Conservation (phyloP, 805 yeast genomes). For the fission yeast (Schizosaccharomyces pombe) region DNA sequence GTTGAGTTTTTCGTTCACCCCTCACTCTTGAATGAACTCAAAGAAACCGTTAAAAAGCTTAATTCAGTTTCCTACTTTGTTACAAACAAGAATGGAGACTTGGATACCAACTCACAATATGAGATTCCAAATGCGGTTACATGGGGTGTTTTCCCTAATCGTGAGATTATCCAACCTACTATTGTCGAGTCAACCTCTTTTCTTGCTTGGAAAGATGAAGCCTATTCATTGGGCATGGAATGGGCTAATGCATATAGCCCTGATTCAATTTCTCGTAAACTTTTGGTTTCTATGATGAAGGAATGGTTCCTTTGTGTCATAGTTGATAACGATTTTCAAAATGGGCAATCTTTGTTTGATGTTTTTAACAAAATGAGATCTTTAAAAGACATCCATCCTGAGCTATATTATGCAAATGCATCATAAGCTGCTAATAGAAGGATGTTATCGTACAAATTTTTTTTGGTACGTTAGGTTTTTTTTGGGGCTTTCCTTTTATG, state of each 20-base stretch:
- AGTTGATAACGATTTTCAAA: constrained; percentile 59
- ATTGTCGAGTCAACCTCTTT: constrained; percentile 81
- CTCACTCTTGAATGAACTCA: constrained; percentile 24
- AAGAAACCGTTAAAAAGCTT: constrained; percentile 22
- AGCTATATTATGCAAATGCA: neutral
- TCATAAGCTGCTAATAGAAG: neutral
- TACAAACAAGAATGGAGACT: constrained; percentile 31
- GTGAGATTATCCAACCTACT: constrained; percentile 84
- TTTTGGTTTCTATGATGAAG: constrained; percentile 26
- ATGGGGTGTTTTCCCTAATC: constrained; percentile 96
- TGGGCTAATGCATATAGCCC: constrained; percentile 30
- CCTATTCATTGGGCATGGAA: constrained; percentile 56
- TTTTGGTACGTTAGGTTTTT: neutral
- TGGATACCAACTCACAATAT: constrained; percentile 44
- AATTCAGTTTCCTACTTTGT: constrained; percentile 54
- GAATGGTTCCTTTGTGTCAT: constrained; percentile 60
- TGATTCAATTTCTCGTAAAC: constrained; percentile 17
- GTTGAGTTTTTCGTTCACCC: constrained; percentile 64
- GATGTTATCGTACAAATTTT: neutral
- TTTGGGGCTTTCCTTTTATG: neutral
- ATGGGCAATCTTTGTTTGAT: constrained; percentile 15
- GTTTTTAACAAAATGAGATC: constrained; percentile 10
- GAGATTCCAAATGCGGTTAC: constrained; percentile 85
- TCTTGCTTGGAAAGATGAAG: constrained; percentile 94
- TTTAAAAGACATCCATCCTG: neutral